phyloP scores from a whole-genome alignment of 495 filamentous ascomycete genomes.

The Glutinoglossum americanum region DNA sequence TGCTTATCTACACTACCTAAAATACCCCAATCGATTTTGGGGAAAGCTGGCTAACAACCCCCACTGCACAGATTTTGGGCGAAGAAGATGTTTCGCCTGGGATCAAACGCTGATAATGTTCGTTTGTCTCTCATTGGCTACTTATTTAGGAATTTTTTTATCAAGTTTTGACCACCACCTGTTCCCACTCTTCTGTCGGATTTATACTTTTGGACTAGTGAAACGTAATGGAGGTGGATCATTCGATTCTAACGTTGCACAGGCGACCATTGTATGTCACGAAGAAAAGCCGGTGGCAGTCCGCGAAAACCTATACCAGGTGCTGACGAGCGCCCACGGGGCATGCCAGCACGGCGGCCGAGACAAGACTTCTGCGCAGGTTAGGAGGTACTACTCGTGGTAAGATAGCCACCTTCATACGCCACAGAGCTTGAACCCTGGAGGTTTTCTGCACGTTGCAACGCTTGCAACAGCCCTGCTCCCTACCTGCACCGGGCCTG shows the following conservation, averaged over 20 bases:
- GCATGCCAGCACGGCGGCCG: slow-evolving; percentile 37
- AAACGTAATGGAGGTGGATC: slow-evolving; percentile 22
- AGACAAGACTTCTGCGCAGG: slow-evolving; percentile 36
- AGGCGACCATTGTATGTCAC: slow-evolving; percentile 21
- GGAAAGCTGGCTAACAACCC: not conserved
- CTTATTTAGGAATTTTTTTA: not conserved
- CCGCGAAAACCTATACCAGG: slow-evolving; percentile 33
- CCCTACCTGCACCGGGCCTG: not conserved
- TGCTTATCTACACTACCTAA: not conserved
- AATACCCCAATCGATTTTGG: not conserved
- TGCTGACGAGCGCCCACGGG: slow-evolving; percentile 32
- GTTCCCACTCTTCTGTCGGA: slow-evolving; percentile 11
- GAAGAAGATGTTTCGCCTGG: slow-evolving; percentile 38
- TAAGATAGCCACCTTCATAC: slow-evolving; percentile 12
- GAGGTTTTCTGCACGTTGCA: not conserved
- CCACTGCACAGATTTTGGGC: slow-evolving; percentile 9
- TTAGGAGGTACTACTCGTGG: slow-evolving; percentile 36
- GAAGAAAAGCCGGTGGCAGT: slow-evolving; percentile 40
- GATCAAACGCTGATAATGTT: slow-evolving; percentile 8
- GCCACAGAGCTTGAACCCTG: not conserved
- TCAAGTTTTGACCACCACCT: not conserved
- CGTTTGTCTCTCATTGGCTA: not conserved
- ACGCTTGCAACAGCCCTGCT: not conserved
- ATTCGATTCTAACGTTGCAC: not conserved
- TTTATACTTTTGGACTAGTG: not conserved